Conservation (phyloP, 768 basidiomycete species). For the Coprinopsis marcescibilis region DNA sequence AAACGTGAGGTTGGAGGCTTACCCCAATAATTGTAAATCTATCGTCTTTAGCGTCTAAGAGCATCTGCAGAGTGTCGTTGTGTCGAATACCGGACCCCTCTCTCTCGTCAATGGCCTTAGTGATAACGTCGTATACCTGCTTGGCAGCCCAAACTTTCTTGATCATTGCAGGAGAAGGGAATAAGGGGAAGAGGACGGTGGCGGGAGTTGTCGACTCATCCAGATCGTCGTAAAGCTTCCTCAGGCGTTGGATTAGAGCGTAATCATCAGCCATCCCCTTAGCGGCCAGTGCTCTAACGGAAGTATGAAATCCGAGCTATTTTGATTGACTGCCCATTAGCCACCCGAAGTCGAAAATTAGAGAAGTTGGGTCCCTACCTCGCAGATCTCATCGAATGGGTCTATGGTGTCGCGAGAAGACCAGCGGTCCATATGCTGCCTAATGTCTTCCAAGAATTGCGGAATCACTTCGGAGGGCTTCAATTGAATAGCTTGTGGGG, state of each 20-base stretch:
- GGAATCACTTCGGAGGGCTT: not conserved
- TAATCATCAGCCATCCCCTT: slow-evolving; percentile 1
- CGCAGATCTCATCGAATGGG: not conserved
- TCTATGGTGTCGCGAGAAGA: not conserved
- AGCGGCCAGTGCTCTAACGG: not conserved
- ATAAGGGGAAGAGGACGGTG: not conserved
- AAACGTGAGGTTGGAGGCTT: not conserved
- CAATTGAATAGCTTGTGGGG: not conserved
- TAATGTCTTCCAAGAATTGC: not conserved
- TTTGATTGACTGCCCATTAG: not conserved
- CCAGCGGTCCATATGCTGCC: slow-evolving; percentile 1
- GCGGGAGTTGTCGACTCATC: not conserved
- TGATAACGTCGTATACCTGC: slow-evolving; percentile 1
- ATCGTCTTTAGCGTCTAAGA: not conserved
- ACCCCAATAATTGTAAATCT: not conserved
- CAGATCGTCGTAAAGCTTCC: not conserved
- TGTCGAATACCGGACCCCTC: not conserved
- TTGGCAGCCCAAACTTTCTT: not conserved
- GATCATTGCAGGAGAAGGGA: not conserved
- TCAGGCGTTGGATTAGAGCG: not conserved
- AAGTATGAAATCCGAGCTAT: slow-evolving; percentile 1
- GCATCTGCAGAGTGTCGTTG: slow-evolving; percentile 1
- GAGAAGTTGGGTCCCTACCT: not conserved
- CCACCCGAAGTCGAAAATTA: not conserved
- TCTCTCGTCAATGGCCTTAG: not conserved